phyloP scores from a whole-genome alignment of 2,329 filamentous ascomycete genomes.

The Elsinoe fawcettii region DNA sequence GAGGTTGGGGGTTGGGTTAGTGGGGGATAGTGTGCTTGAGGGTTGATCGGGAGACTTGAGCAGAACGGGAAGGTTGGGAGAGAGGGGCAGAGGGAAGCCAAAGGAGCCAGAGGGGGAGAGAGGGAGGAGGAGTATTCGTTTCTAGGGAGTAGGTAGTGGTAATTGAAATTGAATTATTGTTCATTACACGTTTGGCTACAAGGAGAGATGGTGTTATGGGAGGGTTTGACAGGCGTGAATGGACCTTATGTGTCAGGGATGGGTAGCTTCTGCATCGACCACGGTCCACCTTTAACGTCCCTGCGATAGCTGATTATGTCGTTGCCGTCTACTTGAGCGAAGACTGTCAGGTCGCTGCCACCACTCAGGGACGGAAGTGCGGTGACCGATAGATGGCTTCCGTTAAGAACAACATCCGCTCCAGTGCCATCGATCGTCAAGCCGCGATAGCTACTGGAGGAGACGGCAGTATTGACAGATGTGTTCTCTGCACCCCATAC shows the following conservation, averaged over 20 bases:
- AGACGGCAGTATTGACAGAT: conserved; percentile 23
- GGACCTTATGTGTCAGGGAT: background rate
- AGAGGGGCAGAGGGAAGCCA: background rate
- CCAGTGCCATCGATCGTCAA: conserved; percentile 32
- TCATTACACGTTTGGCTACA: background rate
- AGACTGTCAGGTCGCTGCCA: background rate
- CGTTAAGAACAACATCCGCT: no score
- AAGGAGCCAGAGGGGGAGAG: background rate
- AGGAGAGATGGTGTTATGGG: no score
- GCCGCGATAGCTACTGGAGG: background rate
- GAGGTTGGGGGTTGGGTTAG: background rate
- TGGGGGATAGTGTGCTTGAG: conserved; percentile 9
- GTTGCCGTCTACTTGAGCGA: background rate
- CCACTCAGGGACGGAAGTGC: background rate
- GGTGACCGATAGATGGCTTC: conserved; percentile 23
- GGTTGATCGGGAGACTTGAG: conserved; percentile 7
- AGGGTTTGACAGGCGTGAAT: no score
- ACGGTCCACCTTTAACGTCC: background rate
- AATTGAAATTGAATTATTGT: background rate
- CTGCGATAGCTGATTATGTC: background rate
- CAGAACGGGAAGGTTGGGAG: background rate
- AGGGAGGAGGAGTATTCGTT: background rate
- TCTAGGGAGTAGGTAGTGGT: background rate
- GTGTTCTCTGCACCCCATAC: conserved; percentile 35
- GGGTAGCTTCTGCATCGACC: background rate